Base-by-base conservation (phyloP, 768 basidiomycete genomes). In the Fibroporia radiculosa region DNA sequence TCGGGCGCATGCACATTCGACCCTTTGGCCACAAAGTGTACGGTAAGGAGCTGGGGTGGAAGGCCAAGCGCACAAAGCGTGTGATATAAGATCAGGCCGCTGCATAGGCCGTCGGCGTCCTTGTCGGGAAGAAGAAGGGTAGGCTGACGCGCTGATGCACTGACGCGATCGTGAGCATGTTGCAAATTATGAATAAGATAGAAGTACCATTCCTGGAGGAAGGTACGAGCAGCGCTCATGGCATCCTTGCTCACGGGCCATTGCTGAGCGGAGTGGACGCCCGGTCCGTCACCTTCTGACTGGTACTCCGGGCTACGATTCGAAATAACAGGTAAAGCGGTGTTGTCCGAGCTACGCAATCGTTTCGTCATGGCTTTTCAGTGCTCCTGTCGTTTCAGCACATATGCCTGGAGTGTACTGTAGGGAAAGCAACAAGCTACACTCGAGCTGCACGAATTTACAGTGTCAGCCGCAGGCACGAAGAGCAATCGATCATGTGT, bases 111-210 rank as follows among this genome's bases (percentile, higher is more conserved):
- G 47, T 63, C 62, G 4, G 60, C 61, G 62, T 74, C 72, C 41
- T 72, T 72, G 60, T 74, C 71, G 0, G 71, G 71, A 1, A 70
- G 62, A 6, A 73, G 55, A 20, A 72, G 50, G 1, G 59, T 60
- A 7, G 20, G 44, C 8, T 24, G 31, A 6, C 29, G 28, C 1
- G 46, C 34, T 1, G 16, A 6, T 4, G 54, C 58, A 39, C 57
- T 59, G 45, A 6, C 16, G n/a, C 16, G 8, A 3, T 19, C 18
- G 11, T 14, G 8, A 6, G 1, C 18, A 8, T 19, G 25, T 2
- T 18, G 12, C 25, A 12, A n/a, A 3, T 20, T 27, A 16, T 8
- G 29, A 12, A 29, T 11, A 14, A 23, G 5, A 20, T 5, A 18
- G 2, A 23, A 46, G 32, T 20, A 55, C 56, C 56, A 57, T 35